A percentile compares a stretch with the other conserved stretches of the same genome.
Conservation (phyloP, 2,329 filamentous ascomycete genomes). For the Cladosporium sp. region DNA sequence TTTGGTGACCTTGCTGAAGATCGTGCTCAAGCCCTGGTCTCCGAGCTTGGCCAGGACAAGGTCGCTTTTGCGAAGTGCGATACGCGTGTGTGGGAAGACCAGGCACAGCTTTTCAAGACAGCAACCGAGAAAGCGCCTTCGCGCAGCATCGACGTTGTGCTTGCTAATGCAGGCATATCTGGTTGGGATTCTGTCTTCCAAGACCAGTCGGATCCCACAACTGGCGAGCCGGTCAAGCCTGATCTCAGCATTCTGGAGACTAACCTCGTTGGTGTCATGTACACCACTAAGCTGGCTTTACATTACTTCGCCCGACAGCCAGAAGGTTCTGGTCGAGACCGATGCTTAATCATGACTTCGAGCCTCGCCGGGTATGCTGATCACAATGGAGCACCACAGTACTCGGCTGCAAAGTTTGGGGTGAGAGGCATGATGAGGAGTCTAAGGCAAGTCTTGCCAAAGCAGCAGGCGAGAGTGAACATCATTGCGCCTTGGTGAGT, state of each 20-base stretch:
- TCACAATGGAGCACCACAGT: conserved; percentile 32
- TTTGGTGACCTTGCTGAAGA: conserved; percentile 31
- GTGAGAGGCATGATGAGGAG: conserved; percentile 41
- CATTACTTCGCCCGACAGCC: conserved; percentile 33
- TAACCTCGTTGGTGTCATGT: conserved; percentile 24
- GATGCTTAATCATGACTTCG: conserved; percentile 48
- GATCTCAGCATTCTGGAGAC: conserved; percentile 22
- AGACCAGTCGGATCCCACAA: conserved; percentile 13
- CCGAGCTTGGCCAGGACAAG: conserved; percentile 28
- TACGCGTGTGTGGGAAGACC: conserved; percentile 29
- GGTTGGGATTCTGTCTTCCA: conserved; percentile 20
- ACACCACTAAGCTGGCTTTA: conserved; percentile 35
- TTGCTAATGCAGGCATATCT: conserved; percentile 29
- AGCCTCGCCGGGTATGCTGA: conserved; percentile 49
- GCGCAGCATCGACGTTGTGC: conserved; percentile 25
- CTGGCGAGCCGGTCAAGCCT: conserved; percentile 24
- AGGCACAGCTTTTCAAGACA: conserved; percentile 28
- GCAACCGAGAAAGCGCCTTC: conserved; percentile 20
- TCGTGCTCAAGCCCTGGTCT: conserved; percentile 25
- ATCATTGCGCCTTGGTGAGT: conserved; percentile 31
- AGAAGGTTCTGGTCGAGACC: conserved; percentile 32
- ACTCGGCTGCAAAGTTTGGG: conserved; percentile 42
- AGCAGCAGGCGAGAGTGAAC: conserved; percentile 45
- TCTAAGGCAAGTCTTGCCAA: conserved; percentile 33
- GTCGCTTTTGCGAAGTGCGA: conserved; percentile 29